These are phyloP conservation scores for Myriangium duriaei DNA, from an alignment of 2,329 filamentous ascomycete species.

Conservation along the genomic window DNA sequence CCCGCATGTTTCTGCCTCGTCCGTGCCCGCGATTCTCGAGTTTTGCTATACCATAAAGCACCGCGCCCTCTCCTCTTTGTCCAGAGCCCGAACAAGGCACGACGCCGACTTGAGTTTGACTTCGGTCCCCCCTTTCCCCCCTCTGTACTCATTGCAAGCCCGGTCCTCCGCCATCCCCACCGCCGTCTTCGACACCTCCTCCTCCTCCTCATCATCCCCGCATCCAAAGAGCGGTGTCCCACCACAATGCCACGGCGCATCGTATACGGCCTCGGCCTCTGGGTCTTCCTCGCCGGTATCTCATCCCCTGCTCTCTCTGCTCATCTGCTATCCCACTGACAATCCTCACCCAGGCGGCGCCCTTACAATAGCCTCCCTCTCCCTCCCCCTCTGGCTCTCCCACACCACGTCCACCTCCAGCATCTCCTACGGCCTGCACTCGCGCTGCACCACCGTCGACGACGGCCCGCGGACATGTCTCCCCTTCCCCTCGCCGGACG, in stretches of 20 bases:
- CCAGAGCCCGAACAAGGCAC: too few species aligned
- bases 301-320: constrained; percentile 7
- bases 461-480: constrained; percentile 40
- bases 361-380: constrained; percentile 58
- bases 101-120: too few species aligned
- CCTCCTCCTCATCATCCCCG: too few species aligned
- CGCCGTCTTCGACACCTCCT: too few species aligned
- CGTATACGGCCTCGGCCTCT: constrained; percentile 37
- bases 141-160: too few species aligned
- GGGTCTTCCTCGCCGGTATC: constrained; percentile 33
- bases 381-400: constrained; percentile 58
- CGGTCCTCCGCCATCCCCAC: too few species aligned
- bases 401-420: constrained; percentile 27
- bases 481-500: constrained; percentile 53
- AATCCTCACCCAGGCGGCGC: constrained; percentile 44
- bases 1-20: too few species aligned
- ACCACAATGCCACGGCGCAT: constrained; percentile 38
- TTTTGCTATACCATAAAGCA: too few species aligned
- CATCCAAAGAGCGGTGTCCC: too few species aligned
- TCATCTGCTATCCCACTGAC: constrained; percentile 1
- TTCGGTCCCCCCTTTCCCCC: too few species aligned
- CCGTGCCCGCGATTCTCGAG: too few species aligned
- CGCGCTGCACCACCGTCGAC: constrained; percentile 60
- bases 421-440: constrained; percentile 59
- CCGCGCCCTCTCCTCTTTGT: too few species aligned